These are phyloP conservation scores for Rhizopogon rudus DNA, from an alignment of 768 basidiomycete genomes.

Conservation along the genomic window DNA sequence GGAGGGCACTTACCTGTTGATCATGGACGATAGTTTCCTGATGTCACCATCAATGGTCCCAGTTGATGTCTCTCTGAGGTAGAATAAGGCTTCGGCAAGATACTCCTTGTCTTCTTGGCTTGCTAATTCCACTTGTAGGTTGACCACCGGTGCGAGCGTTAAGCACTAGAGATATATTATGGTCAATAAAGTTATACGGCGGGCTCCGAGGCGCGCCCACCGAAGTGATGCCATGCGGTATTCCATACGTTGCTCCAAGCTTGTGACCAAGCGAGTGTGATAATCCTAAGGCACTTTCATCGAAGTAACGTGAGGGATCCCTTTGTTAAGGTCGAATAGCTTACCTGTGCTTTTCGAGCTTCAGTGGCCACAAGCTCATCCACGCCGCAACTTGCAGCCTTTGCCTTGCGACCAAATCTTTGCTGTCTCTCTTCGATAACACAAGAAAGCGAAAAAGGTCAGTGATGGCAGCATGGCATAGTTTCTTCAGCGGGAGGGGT, in stretches of 20 bases:
- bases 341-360: slow-evolving; percentile 51
- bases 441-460: slow-evolving; percentile 77
- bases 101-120: slow-evolving; percentile 58
- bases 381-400: slow-evolving; percentile 70
- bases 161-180: slow-evolving; percentile 46
- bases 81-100: slow-evolving; percentile 52
- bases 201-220: slow-evolving; percentile 31
- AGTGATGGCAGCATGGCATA: slow-evolving; percentile 61
- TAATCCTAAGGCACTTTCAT: slow-evolving; percentile 61
- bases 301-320: background rate
- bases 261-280: slow-evolving; percentile 75
- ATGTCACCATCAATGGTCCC: slow-evolving; percentile 65
- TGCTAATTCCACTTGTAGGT: slow-evolving; percentile 51
- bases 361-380: slow-evolving; percentile 76
- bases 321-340: background rate
- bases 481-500: slow-evolving; percentile 53
- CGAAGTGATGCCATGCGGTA: slow-evolving; percentile 84
- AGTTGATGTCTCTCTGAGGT: slow-evolving; percentile 55
- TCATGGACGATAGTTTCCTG: slow-evolving; percentile 43
- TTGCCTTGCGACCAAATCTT: slow-evolving; percentile 54
- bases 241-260: slow-evolving; percentile 66
- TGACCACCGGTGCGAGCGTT: slow-evolving; percentile 62
- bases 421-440: slow-evolving; percentile 52
- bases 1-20: slow-evolving; percentile 42
- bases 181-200: slow-evolving; percentile 1